A percentile compares a stretch with the other conserved stretches of the same genome.
Evolutionary conservation across 1,139 yeast genomes (phyloP).

Genomic region (Wickerhamomyces sp.): DNA sequence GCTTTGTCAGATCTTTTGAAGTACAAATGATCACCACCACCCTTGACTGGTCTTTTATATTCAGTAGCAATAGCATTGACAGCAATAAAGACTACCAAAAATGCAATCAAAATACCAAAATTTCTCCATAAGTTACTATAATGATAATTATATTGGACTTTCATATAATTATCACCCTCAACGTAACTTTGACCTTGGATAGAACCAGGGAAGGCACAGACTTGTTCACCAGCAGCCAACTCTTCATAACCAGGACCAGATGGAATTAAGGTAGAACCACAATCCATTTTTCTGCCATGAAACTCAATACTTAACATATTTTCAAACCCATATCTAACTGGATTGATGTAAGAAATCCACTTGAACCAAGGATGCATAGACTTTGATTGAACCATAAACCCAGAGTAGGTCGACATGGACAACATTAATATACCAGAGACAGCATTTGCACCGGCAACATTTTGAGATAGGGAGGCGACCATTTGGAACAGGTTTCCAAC

Average conservation of each 20-base stretch:
- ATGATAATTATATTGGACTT: conserved; percentile 33
- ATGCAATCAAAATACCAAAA: conserved; percentile 42
- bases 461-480: conserved; percentile 43
- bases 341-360: conserved; percentile 58
- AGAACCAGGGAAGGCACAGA: conserved; percentile 48
- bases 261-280: conserved; percentile 44
- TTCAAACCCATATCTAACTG: conserved; percentile 54
- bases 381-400: conserved; percentile 53
- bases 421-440: conserved; percentile 46
- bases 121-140: conserved; percentile 46
- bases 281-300: conserved; percentile 50
- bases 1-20: conserved; percentile 27
- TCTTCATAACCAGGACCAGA: conserved; percentile 46
- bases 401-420: conserved; percentile 47
- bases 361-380: conserved; percentile 64
- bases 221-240: conserved; percentile 35
- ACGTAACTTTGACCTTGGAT: conserved; percentile 35
- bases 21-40: conserved; percentile 38
- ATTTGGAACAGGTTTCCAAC: conserved; percentile 46
- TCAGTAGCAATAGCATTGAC: conserved; percentile 37
- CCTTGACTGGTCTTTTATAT: conserved; percentile 31
- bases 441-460: conserved; percentile 48
- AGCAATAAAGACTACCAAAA: conserved; percentile 32
- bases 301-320: conserved; percentile 52
- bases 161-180: conserved; percentile 40